These are phyloP conservation scores for Pythium brachiatum DNA, from an alignment of 352 stramenopile species.

Conservation along the genomic window DNA sequence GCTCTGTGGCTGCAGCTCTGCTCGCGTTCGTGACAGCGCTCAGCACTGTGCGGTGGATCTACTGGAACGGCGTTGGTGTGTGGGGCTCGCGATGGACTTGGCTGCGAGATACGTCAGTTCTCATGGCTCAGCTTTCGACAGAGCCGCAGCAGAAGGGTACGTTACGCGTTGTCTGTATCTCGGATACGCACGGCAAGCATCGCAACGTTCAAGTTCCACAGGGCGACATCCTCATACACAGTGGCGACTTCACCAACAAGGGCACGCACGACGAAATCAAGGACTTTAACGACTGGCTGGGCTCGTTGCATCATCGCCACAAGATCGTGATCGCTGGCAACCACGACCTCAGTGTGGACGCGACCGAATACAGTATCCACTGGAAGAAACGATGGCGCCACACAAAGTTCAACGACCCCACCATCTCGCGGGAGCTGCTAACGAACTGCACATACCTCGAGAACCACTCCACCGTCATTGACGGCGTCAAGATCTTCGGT, in stretches of 20 bases:
- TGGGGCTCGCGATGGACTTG: constrained; percentile 44
- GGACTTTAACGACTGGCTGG: constrained; percentile 80
- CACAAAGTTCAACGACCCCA: constrained; percentile 62
- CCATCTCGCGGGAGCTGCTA: constrained; percentile 44
- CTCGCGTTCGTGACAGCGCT: constrained; percentile 24
- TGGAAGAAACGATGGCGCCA: constrained; percentile 65
- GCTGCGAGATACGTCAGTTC: constrained; percentile 36
- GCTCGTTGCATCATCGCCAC: constrained; percentile 61
- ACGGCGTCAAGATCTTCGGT: constrained; percentile 73
- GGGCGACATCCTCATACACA: constrained; percentile 88
- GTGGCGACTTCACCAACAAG: constrained; percentile 88
- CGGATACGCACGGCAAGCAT: constrained; percentile 78
- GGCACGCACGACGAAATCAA: constrained; percentile 65
- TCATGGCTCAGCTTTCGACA: constrained; percentile 32
- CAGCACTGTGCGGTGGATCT: constrained; percentile 43
- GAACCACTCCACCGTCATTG: constrained; percentile 62
- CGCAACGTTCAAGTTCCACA: constrained; percentile 57
- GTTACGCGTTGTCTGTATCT: constrained; percentile 77
- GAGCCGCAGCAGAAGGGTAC: constrained; percentile 48
- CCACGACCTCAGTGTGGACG: constrained; percentile 80
- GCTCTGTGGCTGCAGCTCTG: constrained; percentile 16
- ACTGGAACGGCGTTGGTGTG: constrained; percentile 64
- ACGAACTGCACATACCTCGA: constrained; percentile 77
- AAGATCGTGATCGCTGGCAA: constrained; percentile 85
- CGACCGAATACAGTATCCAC: constrained; percentile 55